Evolutionary conservation across 345 rosid genomes (phyloP).

Genomic region (Brassica juncea): DNA sequence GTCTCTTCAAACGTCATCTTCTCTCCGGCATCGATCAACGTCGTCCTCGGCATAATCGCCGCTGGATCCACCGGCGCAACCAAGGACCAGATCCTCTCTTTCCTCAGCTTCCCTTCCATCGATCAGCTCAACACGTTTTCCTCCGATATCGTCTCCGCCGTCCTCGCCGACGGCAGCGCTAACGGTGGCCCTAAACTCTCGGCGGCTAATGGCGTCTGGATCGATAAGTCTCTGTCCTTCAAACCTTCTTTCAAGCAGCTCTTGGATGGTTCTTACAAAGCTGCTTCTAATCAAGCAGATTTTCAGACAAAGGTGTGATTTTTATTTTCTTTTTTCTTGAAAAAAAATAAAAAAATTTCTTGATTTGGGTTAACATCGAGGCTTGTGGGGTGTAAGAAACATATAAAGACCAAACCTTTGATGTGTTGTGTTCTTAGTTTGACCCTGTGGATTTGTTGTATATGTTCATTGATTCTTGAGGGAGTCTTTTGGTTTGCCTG

Average conservation of each 20-base stretch:
- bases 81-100: constrained; percentile 72
- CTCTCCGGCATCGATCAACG: constrained; percentile 80
- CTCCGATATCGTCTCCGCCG: constrained; percentile 59
- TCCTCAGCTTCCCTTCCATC: constrained; percentile 58
- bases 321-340: background rate
- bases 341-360: background rate
- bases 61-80: constrained; percentile 68
- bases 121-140: constrained; percentile 60
- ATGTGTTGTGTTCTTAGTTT: background rate
- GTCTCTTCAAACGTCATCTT: constrained; percentile 65
- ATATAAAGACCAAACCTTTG: background rate
- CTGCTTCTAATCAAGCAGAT: constrained; percentile 60
- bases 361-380: background rate
- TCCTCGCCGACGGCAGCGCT: constrained; percentile 67
- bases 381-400: background rate
- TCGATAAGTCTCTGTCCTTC: constrained; percentile 61
- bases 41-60: constrained; percentile 66
- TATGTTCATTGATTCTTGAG: background rate
- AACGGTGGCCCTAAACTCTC: constrained; percentile 70
- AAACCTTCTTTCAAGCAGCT: constrained; percentile 62
- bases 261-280: constrained; percentile 58
- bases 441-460: constrained; percentile 3
- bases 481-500: background rate
- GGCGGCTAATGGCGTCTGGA: constrained; percentile 67
- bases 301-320: constrained; percentile 67